These are phyloP conservation scores for Kwoniella sp. DNA, from an alignment of 768 basidiomycete genomes.

Conservation along the genomic window DNA sequence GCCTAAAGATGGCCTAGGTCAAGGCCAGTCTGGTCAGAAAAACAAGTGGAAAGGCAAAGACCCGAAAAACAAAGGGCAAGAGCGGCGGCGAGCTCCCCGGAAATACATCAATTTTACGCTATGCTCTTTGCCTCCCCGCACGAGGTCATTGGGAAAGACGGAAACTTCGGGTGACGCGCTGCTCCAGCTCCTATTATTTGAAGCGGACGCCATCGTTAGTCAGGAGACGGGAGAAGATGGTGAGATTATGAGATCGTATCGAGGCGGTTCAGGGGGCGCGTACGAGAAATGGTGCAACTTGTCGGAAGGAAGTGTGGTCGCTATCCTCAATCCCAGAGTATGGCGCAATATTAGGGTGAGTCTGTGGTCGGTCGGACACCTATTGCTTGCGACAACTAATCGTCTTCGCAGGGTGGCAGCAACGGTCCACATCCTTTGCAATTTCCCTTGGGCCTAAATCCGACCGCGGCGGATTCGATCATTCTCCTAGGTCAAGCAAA, in stretches of 20 bases:
- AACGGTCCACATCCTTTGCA: conserved; percentile 70
- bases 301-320: conserved; percentile 85
- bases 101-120: conserved; percentile 78
- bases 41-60: conserved; percentile 36
- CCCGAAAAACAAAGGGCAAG: conserved; percentile 26
- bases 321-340: conserved; percentile 82
- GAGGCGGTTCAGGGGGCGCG: conserved; percentile 87
- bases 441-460: conserved; percentile 85
- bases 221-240: conserved; percentile 63
- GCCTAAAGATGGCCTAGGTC: not conserved
- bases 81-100: conserved; percentile 47
- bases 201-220: conserved; percentile 69
- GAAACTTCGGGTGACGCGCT: conserved; percentile 76
- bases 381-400: not conserved
- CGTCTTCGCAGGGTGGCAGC: conserved; percentile 42
- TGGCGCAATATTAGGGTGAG: conserved; percentile 82
- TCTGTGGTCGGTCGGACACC: not conserved
- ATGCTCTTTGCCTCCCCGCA: conserved; percentile 63
- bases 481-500: conserved; percentile 80
- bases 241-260: conserved; percentile 65
- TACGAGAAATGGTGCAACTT: conserved; percentile 80
- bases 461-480: conserved; percentile 76
- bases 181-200: conserved; percentile 81
- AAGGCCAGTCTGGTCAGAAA: conserved; percentile 3
- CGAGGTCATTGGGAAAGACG: conserved; percentile 68